Evolutionary conservation across 768 basidiomycete species (phyloP).

Genomic region (Xerocomellus chrysenteron): DNA sequence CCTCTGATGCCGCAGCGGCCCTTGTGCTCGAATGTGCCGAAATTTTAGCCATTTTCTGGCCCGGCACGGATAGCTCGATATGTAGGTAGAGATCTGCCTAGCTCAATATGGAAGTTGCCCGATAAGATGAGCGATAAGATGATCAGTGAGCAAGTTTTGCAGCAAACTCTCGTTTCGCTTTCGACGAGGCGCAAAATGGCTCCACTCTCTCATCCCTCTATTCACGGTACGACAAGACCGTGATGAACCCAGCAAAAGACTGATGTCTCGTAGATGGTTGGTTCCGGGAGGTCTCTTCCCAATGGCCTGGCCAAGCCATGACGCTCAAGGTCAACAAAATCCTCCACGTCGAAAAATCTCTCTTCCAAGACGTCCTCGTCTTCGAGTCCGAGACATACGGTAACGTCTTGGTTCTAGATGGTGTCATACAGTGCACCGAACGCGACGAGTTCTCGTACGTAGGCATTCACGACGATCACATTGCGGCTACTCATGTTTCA

Average conservation of each 20-base stretch:
- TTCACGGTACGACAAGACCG: constrained; percentile 40
- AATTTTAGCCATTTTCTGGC: too few relatives aligned
- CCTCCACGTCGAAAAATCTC: constrained; percentile 88
- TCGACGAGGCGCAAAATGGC: constrained; percentile 40
- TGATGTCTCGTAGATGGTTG: constrained; percentile 66
- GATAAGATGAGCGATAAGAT: constrained; percentile 9
- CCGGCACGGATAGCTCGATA: too few relatives aligned
- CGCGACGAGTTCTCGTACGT: constrained; percentile 97
- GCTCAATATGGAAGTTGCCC: too few relatives aligned
- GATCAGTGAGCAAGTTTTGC: background rate
- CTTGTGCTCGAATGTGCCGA: too few relatives aligned
- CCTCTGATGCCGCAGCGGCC: too few relatives aligned
- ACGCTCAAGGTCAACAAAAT: constrained; percentile 94
- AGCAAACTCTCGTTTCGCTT: too few relatives aligned
- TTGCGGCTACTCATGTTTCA: background rate
- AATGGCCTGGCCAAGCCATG: constrained; percentile 99
- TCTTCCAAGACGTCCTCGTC: constrained; percentile 96
- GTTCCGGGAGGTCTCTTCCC: constrained; percentile 93
- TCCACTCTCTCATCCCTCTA: constrained; percentile 55
- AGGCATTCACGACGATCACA: background rate
- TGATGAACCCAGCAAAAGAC: constrained; percentile 5
- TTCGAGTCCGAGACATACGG: constrained; percentile 96
- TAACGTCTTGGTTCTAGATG: constrained; percentile 95
- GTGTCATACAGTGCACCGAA: constrained; percentile 95
- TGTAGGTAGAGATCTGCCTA: too few relatives aligned